Conservation (phyloP, 345 rosid species). For the Pugionium cornutum region DNA sequence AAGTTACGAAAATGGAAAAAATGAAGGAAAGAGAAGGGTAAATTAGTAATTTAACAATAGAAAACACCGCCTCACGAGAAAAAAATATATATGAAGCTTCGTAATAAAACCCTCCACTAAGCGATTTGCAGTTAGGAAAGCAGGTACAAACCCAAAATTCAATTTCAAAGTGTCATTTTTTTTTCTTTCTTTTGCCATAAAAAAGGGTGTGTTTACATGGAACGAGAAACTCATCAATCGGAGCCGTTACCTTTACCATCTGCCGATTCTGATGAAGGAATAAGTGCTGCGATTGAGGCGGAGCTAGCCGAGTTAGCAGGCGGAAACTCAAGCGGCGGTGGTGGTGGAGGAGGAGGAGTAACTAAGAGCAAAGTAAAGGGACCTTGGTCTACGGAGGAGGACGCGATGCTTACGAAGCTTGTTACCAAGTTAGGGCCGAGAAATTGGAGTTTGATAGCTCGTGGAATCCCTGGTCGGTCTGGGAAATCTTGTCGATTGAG, state of each 20-base stretch:
- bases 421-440: constrained; percentile 70
- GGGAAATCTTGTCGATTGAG: constrained; percentile 84
- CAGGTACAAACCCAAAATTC: constrained; percentile 34
- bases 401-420: constrained; percentile 56
- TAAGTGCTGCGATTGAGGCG: constrained; percentile 36
- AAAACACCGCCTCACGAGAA: constrained; percentile 13
- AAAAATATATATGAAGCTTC: background rate
- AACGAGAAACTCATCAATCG: constrained; percentile 24
- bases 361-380: constrained; percentile 62
- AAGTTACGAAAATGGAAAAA: background rate
- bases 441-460: constrained; percentile 86
- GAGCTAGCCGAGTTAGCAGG: constrained; percentile 37
- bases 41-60: constrained; percentile 26
- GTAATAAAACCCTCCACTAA: constrained; percentile 33
- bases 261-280: constrained; percentile 37
- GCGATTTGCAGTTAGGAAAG: constrained; percentile 62
- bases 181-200: background rate
- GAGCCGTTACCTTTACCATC: constrained; percentile 36
- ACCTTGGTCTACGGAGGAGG: constrained; percentile 88
- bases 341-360: constrained; percentile 6
- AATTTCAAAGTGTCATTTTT: background rate
- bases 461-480: constrained; percentile 79
- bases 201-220: background rate
- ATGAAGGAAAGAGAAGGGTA: constrained; percentile 28
- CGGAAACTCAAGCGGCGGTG: constrained; percentile 42